Base-by-base conservation (phyloP, 176 grass and related monocot species). In the Elaeis guineensis region DNA sequence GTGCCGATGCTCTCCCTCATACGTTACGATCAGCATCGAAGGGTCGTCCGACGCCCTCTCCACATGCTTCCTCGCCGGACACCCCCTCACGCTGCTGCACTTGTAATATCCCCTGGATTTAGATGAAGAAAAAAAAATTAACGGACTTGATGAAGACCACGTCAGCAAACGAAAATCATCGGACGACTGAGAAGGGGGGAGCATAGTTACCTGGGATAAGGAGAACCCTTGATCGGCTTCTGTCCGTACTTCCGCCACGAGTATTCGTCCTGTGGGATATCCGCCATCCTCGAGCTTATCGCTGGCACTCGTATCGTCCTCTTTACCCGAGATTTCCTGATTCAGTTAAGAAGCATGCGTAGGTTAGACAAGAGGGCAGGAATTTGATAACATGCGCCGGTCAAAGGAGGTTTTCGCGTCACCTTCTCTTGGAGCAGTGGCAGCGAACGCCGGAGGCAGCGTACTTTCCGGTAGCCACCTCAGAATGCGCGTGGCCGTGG, bases 191-290 rank as follows among this genome's bases (percentile, higher is more conserved):
- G 24, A 26, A 26, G 14, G 5, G 23, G 0, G 16, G 25, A 15
- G 17, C 21, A 30, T 17, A 24, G 22, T 26, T 18, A 59, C 57
- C 57, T 59, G 14, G 57, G 57, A 25, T 59, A 59, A 17, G 57
- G 57, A 21, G 25, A 59, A 4, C 57, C 57, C 57, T 59, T 59
- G 57, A 59, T 59, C 15, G 57, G 57, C 57, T 59, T 59, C 57
- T 59, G 57, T 26, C 57, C 57, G 57, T 59, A 59, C 57, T 59
- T 59, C 22, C 57, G 57, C 57, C 57, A 59, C 15, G 57, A 59
- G 57, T 18, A 59, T 21, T 59, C 57, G 24, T 59, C 57, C 15
- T 25, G 16, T 17, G 57, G 57, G 57, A 59, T 59, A 7, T 59
- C 57, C 24, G 57, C 57, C 22, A 30, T 59, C 57, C 25, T 59